Conservation (phyloP, 1,284 basidiomycete species). For the Ceratobasidium sp. region DNA sequence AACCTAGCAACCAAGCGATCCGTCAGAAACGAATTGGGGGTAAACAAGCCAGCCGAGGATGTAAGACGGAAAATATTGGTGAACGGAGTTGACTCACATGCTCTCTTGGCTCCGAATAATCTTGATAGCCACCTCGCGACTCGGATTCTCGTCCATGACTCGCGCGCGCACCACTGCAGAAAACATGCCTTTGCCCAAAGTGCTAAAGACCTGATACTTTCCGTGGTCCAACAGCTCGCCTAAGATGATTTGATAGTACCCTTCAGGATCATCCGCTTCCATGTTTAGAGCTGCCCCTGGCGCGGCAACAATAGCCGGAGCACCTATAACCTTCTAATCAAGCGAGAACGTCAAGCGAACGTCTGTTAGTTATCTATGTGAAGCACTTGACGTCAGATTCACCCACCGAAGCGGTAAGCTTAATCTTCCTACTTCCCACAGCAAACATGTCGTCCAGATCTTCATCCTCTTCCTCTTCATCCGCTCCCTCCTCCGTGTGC, state of each 20-base stretch:
- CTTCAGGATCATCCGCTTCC: slow-evolving; percentile 83
- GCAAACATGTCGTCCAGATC: slow-evolving; percentile 94
- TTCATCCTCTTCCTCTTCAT: slow-evolving; percentile 69
- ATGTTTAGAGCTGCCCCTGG: slow-evolving; percentile 31
- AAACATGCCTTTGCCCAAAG: slow-evolving; percentile 98
- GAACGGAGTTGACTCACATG: slow-evolving; percentile 71
- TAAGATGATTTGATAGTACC: slow-evolving; percentile 94
- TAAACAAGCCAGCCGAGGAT: no score
- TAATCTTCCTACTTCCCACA: slow-evolving; percentile 61
- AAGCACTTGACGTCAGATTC: not conserved
- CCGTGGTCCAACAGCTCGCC: slow-evolving; percentile 95
- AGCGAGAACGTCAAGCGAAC: slow-evolving; percentile 10
- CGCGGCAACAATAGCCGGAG: slow-evolving; percentile 4
- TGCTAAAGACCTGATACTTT: slow-evolving; percentile 94
- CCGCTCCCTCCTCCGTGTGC: slow-evolving; percentile 63
- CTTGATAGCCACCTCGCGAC: slow-evolving; percentile 95
- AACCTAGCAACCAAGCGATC: no score
- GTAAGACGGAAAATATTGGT: not conserved
- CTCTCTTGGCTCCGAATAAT: slow-evolving; percentile 96
- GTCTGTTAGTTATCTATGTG: not conserved
- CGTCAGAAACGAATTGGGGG: slow-evolving; percentile 35
- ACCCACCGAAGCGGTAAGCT: slow-evolving; percentile 8
- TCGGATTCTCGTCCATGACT: slow-evolving; percentile 69
- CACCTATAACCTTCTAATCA: slow-evolving; percentile 59
- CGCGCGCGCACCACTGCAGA: slow-evolving; percentile 94